Base-by-base conservation (phyloP, 1,284 basidiomycete genomes). In the Pyrrhoderma noxium region DNA sequence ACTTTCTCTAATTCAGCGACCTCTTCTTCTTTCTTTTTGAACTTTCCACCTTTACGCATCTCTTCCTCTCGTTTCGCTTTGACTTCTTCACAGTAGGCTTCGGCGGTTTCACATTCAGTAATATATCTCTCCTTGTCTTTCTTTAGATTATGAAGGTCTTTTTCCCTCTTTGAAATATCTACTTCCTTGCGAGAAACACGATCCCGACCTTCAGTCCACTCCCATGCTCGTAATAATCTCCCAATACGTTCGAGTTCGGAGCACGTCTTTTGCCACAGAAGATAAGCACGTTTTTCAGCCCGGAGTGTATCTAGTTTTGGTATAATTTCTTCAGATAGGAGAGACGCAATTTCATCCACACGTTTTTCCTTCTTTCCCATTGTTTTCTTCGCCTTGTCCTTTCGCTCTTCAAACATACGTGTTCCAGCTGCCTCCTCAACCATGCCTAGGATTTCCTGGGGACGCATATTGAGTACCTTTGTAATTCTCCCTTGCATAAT, bases 401-500 rank as follows among this genome's bases (percentile, higher is more conserved):
- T 99, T 34, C 91, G 81, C 56, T 99, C 95, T 67, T 99, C 96
- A 62, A 98, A 99, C 95, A 99, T 99, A 36, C 93, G 84, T 45
- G 96, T 99, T 1, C 96, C 96, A 0, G 95, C 92, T 0, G 96
- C 96, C 67, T 99, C 96, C 67, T 99, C 96, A 9, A 99, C 93
- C 90, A 99, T 95, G 2, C 93, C 92, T 13, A 99, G 77, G 57
- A 99, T 97, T 66, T 99, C 96, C 69, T 89, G 87, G 0, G 96
- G 94, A 49, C 93, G 88, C 96, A 99, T 99, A 67, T 98, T 99
- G 51, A 99, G 80, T 1, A 99, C 91, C 71, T 94, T 95, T 9
- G 92, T 94, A 62, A 94, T 94, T 45, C 87, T 83, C 43, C 96
- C 96, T 70, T 99, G 96, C 94, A 99, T 99, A 68, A 99, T 99